Evolutionary conservation across 805 yeast species (phyloP), one percentile per base, ranked within the genome.

Genomic region (Torulaspora maleeae): DNA sequence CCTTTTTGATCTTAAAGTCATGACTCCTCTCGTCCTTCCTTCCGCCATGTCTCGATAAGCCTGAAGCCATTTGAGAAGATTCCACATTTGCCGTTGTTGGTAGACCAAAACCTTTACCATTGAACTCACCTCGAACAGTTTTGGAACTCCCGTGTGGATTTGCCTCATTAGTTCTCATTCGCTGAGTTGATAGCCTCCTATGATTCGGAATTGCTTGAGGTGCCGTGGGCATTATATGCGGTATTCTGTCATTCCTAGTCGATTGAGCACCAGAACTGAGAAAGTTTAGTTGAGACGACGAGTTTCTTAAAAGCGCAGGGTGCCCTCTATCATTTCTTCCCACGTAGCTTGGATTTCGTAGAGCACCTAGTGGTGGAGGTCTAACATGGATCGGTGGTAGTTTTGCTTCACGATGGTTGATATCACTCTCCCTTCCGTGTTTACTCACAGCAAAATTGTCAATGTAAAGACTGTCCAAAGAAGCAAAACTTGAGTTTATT

Each of bases 401-500:
- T 22, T 27, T 43, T 12, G 37, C 13, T 6, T 47, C 41, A 11
- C 38, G 27, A 12, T 33, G 27, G 44, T 39, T 39, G 27, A 28
- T 22, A 16, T 45, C 49, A 32, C 24, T 27, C 13, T 45, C 42
- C 10, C 39, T 25, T 1, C 51, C 52, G 40, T 59, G 44, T 40
- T 55, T 61, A 20, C 59, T 50, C 58, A 56, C 56, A 3, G 67
- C 73, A 48, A 73, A 71, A 48, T 73, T 76, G 42, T 79, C 83
- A 52, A 79, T 75, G 58, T 82, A 80, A 48, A 77, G 74, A 59
- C 89, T 80, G 56, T 82, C 89, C 58, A 85, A 67, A 0, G 90
- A 83, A 1, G 91, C 91, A 70, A 83, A 83, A 50, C 89, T 82
- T 34, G 85, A 86, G 49, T 79, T 82, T 12, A 82, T 69, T 0